phyloP scores from a whole-genome alignment of 2,329 filamentous ascomycete genomes.

The Talaromyces rugulosus region DNA sequence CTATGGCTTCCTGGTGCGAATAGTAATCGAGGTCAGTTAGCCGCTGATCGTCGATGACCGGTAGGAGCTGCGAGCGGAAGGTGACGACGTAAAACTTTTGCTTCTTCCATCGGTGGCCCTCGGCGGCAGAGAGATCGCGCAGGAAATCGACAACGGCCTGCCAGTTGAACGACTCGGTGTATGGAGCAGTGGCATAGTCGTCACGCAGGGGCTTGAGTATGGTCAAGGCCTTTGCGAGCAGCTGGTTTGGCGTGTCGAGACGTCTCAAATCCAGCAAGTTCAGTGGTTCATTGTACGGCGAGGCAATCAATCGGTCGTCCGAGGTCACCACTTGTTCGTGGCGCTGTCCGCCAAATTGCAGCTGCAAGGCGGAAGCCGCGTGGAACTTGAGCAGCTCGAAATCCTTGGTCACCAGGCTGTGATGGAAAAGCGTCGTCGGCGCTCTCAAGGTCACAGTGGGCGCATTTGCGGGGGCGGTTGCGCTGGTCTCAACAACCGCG shows the following conservation, averaged over 20 bases:
- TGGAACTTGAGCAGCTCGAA: slow-evolving; percentile 31
- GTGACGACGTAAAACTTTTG: slow-evolving; percentile 77
- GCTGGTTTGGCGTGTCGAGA: slow-evolving; percentile 60
- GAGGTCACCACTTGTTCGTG: slow-evolving; percentile 13
- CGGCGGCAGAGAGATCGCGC: slow-evolving; percentile 46
- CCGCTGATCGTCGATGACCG: slow-evolving; percentile 61
- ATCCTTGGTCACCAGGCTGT: slow-evolving; percentile 29
- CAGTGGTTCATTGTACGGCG: slow-evolving; percentile 66
- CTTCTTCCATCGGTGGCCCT: slow-evolving; percentile 54
- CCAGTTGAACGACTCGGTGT: slow-evolving; percentile 76
- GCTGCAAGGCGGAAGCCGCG: slow-evolving; percentile 30
- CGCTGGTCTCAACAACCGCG: not conserved
- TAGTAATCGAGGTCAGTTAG: slow-evolving; percentile 71
- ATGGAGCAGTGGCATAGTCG: slow-evolving; percentile 74
- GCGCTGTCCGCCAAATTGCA: slow-evolving; percentile 17
- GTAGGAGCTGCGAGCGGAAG: slow-evolving; percentile 71
- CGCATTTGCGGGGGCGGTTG: slow-evolving; percentile 2
- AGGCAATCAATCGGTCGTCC: slow-evolving; percentile 55
- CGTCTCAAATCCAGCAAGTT: slow-evolving; percentile 71
- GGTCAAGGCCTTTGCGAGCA: slow-evolving; percentile 69
- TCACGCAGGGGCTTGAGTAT: slow-evolving; percentile 57
- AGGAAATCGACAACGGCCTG: slow-evolving; percentile 57
- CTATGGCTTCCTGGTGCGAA: slow-evolving; percentile 74
- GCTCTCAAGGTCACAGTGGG: slow-evolving; percentile 9
- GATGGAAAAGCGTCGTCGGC: slow-evolving; percentile 22